Percentiles rank a stretch among this genome's conserved stretches.
phyloP scores from a whole-genome alignment of 768 basidiomycete species.

The Russula ochroleuca region DNA sequence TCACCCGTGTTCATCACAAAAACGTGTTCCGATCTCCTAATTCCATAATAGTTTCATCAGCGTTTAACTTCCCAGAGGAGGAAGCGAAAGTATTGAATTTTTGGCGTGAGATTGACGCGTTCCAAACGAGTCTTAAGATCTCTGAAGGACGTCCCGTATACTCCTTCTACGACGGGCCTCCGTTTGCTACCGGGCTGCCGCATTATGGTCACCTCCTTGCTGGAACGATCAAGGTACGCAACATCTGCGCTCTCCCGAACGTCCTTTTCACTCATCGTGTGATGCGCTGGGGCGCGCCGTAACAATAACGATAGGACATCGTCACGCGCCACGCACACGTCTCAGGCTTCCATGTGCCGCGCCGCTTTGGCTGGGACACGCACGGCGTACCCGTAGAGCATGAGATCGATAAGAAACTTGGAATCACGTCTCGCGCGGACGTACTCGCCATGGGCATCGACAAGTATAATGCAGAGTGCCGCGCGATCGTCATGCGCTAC shows the following conservation, averaged over 20 bases:
- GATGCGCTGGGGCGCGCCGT: background rate
- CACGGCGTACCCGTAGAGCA: constrained; percentile 98
- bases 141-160: constrained; percentile 87
- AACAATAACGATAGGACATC: constrained; percentile 77
- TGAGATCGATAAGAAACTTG: constrained; percentile 96
- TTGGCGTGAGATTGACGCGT: constrained; percentile 98
- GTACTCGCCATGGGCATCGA: constrained; percentile 95
- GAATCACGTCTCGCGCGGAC: constrained; percentile 88
- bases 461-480: constrained; percentile 95
- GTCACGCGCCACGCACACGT: constrained; percentile 94
- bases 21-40: constrained; percentile 11
- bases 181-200: constrained; percentile 94
- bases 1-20: constrained; percentile 19
- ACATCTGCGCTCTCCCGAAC: background rate
- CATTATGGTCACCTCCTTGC: constrained; percentile 94
- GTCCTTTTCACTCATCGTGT: constrained; percentile 10
- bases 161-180: constrained; percentile 96
- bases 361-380: constrained; percentile 98
- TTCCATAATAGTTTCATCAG: constrained; percentile 54
- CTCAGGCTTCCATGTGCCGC: constrained; percentile 86
- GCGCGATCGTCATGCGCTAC: constrained; percentile 96
- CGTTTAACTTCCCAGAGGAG: constrained; percentile 82
- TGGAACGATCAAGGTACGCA: constrained; percentile 83
- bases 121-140: constrained; percentile 88
- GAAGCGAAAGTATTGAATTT: constrained; percentile 86